Percentiles rank a stretch among this genome's conserved stretches.
phyloP scores from a whole-genome alignment of 2,329 filamentous ascomycete species.

The Scedosporium dehoogii region DNA sequence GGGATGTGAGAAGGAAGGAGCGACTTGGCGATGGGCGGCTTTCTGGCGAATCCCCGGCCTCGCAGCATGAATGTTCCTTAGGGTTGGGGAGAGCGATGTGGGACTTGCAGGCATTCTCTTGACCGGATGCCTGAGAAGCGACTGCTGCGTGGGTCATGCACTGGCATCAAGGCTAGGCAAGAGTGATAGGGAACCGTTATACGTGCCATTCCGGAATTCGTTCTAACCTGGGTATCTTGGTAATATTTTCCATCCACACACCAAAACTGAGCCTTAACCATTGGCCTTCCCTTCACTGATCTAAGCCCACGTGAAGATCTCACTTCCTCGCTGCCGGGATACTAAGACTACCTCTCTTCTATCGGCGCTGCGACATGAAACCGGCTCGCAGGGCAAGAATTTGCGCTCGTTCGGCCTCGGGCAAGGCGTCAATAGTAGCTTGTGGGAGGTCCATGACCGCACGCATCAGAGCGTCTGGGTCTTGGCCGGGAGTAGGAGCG shows the following conservation, averaged over 20 bases:
- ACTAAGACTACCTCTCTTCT: neutral
- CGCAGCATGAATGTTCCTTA: too few relatives aligned
- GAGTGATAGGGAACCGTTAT: neutral
- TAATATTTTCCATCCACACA: neutral
- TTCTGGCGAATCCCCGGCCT: too few relatives aligned
- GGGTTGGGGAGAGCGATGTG: too few relatives aligned
- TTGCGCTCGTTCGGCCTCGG: conserved; percentile 65
- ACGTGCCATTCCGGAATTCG: neutral
- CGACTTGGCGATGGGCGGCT: too few relatives aligned
- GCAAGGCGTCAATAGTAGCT: conserved; percentile 68
- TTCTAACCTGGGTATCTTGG: neutral
- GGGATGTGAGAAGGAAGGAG: too few relatives aligned
- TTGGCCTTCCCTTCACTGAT: neutral
- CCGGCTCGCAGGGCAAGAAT: conserved; percentile 67
- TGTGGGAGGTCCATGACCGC: conserved; percentile 75
- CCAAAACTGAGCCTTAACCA: neutral
- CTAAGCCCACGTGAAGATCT: neutral
- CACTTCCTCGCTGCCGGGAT: neutral
- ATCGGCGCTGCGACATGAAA: conserved; percentile 32
- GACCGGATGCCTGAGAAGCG: too few relatives aligned
- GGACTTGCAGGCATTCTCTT: too few relatives aligned
- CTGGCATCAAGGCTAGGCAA: too few relatives aligned
- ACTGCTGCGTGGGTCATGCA: too few relatives aligned
- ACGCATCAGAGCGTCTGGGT: conserved; percentile 65
- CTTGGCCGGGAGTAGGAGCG: conserved; percentile 31